A percentile compares a stretch with the other conserved stretches of the same genome.
Evolutionary conservation across 352 stramenopile species (phyloP).

Genomic region (Globisporangium lucens): DNA sequence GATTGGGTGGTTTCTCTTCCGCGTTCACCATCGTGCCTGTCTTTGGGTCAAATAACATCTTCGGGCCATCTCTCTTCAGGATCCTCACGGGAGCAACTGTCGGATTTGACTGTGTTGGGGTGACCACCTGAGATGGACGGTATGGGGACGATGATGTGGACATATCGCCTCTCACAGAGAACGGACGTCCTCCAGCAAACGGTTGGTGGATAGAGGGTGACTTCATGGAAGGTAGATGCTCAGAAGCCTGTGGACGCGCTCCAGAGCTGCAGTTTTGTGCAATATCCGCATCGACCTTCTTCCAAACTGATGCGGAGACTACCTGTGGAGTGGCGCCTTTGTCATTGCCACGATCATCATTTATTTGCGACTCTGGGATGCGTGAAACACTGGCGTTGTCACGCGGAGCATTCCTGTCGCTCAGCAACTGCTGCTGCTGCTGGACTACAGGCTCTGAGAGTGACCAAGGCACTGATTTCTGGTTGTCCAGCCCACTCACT

Average conservation of each 20-base stretch:
- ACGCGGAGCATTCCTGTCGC: background rate
- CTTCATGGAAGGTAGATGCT: background rate
- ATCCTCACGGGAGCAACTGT: constrained; percentile 35
- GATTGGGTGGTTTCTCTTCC: constrained; percentile 17
- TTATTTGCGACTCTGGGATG: background rate
- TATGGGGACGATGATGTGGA: background rate
- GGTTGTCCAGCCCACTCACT: background rate
- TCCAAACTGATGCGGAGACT: background rate
- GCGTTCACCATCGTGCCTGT: constrained; percentile 54
- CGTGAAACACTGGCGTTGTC: background rate
- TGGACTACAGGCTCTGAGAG: background rate
- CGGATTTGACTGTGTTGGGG: background rate
- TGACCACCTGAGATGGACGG: background rate
- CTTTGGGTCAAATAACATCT: constrained; percentile 76
- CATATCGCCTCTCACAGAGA: background rate
- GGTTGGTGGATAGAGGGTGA: background rate
- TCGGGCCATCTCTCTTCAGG: constrained; percentile 46
- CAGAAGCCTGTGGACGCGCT: background rate
- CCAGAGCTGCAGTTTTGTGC: background rate
- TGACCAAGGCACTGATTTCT: background rate
- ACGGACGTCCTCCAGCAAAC: background rate
- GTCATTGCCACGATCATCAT: background rate
- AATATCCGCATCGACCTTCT: constrained; percentile 1
- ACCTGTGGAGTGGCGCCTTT: background rate
- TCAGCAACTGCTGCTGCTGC: background rate